Conservation (phyloP, 1,139 yeast genomes). For the Hemisphaericaspora lyxosophila region DNA sequence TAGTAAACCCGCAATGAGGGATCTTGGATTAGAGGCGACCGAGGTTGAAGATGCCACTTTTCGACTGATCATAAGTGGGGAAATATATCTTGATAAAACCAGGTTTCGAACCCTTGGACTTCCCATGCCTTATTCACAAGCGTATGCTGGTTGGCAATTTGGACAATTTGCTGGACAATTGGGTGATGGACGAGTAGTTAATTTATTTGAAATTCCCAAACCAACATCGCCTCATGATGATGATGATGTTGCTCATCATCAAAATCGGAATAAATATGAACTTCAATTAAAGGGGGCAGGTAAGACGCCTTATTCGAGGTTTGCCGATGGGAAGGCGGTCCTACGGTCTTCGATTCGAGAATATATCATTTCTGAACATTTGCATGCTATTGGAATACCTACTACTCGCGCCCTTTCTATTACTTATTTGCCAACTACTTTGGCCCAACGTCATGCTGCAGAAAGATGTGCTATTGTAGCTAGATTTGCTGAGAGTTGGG, state of each 20-base stretch:
- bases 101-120: constrained; percentile 33
- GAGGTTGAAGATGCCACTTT: constrained; percentile 45
- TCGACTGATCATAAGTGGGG: constrained; percentile 63
- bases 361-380: constrained; percentile 79
- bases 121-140: constrained; percentile 84
- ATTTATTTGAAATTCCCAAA: constrained; percentile 66
- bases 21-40: constrained; percentile 51
- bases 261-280: constrained; percentile 49
- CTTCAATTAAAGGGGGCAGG: constrained; percentile 92
- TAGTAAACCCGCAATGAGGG: constrained; percentile 60
- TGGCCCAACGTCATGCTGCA: constrained; percentile 67
- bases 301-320: constrained; percentile 83
- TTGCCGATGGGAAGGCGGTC: constrained; percentile 97
- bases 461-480: constrained; percentile 87
- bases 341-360: constrained; percentile 85
- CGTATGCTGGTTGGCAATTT: constrained; percentile 96
- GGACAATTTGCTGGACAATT: constrained; percentile 96
- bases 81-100: constrained; percentile 31
- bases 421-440: constrained; percentile 68
- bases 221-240: constrained; percentile 6
- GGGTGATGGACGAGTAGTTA: constrained; percentile 92
- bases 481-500: constrained; percentile 84
- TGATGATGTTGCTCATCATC: constrained; percentile 6
- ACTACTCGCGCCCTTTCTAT: constrained; percentile 80
- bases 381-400: constrained; percentile 81